Conservation (phyloP, 495 filamentous ascomycete species). For the Daldinia childiae region DNA sequence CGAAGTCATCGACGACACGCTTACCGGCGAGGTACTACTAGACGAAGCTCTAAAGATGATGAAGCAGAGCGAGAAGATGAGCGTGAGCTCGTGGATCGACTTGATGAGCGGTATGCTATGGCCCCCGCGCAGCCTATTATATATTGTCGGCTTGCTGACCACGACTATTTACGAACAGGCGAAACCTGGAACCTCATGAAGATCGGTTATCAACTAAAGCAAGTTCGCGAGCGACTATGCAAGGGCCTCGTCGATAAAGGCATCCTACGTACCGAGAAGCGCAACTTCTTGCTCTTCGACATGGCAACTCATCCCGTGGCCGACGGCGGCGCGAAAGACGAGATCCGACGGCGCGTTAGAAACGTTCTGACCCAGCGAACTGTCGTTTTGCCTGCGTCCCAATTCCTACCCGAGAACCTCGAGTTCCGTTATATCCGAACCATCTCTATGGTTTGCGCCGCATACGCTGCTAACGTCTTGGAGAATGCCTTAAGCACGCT, state of each 20-base stretch:
- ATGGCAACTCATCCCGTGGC: constrained; percentile 99
- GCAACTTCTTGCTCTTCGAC: constrained; percentile 98
- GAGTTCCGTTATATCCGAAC: constrained; percentile 93
- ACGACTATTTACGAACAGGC: constrained; percentile 61
- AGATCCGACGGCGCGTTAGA: constrained; percentile 90
- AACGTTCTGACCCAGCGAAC: constrained; percentile 93
- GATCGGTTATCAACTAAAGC: constrained; percentile 99
- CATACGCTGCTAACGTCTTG: constrained; percentile 96
- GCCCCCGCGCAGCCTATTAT: neutral
- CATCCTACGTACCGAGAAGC: constrained; percentile 97
- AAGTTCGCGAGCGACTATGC: constrained; percentile 95
- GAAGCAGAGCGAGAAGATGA: constrained; percentile 99
- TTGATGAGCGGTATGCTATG: constrained; percentile 86
- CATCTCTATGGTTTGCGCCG: constrained; percentile 95
- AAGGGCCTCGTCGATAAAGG: constrained; percentile 99
- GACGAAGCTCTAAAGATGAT: constrained; percentile 99
- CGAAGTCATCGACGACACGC: constrained; percentile 95
- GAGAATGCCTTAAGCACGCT: constrained; percentile 96
- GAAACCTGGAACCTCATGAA: constrained; percentile 99
- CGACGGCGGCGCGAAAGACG: constrained; percentile 96
- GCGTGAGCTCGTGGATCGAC: constrained; percentile 97
- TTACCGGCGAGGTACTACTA: constrained; percentile 96
- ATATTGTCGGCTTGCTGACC: constrained; percentile 33
- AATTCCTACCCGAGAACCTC: constrained; percentile 91
- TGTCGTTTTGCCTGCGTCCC: constrained; percentile 81